Conservation (phyloP, 129 eudicot species). For the Chrysanthemum seticuspe region DNA sequence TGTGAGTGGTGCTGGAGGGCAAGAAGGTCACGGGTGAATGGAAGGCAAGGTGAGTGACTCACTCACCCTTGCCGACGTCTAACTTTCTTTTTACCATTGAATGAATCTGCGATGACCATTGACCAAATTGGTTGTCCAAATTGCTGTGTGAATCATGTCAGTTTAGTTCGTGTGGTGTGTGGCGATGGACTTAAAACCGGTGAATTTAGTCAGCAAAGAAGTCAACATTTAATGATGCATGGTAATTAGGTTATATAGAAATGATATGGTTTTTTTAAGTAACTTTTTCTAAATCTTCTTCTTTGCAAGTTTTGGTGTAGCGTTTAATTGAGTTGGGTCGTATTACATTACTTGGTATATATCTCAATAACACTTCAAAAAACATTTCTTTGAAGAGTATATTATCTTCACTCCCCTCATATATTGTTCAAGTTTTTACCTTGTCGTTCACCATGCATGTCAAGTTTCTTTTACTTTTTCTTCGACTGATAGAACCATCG, state of each 20-base stretch:
- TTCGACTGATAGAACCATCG: neutral
- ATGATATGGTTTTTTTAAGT: no score
- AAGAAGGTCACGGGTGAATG: no score
- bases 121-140: no score
- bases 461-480: neutral
- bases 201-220: no score
- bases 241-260: neutral
- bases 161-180: no score
- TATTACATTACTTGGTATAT: neutral
- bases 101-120: no score
- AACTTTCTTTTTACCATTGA: neutral
- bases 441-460: neutral
- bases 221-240: conserved; percentile 5
- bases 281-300: neutral
- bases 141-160: no score
- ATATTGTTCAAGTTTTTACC: neutral
- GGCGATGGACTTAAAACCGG: no score
- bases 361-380: neutral
- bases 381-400: conserved; percentile 1
- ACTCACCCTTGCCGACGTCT: no score
- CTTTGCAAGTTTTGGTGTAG: neutral
- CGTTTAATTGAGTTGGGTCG: neutral
- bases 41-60: no score
- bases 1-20: no score
- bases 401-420: neutral